phyloP scores from a whole-genome alignment of 768 basidiomycete genomes.

The Serendipita sp. region DNA sequence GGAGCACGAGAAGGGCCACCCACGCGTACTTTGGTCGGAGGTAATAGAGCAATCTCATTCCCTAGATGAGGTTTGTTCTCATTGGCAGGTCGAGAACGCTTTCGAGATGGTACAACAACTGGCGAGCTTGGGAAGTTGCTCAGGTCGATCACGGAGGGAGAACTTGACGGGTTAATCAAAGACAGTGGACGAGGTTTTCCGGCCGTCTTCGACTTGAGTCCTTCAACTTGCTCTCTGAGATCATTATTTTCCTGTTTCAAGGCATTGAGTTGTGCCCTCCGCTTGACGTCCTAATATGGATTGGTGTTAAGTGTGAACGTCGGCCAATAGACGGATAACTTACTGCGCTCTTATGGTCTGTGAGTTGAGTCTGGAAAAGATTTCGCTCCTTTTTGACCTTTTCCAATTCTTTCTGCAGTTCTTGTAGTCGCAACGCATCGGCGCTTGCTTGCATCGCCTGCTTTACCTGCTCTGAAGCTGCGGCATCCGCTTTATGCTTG shows the following conservation, averaged over 20 bases:
- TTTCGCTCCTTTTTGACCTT: neutral
- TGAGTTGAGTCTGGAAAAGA: neutral
- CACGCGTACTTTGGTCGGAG: neutral
- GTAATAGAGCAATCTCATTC: neutral
- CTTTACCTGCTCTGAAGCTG: neutral
- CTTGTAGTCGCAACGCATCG: neutral
- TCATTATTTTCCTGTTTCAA: neutral
- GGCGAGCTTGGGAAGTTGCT: neutral
- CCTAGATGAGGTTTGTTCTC: neutral
- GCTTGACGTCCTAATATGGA: neutral
- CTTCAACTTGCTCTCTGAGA: neutral
- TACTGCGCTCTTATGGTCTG: neutral
- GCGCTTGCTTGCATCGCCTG: neutral
- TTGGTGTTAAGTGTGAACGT: neutral
- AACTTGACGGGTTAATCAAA: neutral
- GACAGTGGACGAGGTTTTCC: neutral
- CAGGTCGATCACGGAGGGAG: neutral
- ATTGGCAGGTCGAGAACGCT: neutral
- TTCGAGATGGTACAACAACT: neutral
- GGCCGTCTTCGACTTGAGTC: neutral
- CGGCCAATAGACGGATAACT: neutral
- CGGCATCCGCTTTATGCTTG: neutral
- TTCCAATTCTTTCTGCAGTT: neutral
- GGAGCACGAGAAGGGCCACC: neutral
- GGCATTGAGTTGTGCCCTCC: neutral